Percentiles rank a stretch among this genome's conserved stretches.
Evolutionary conservation across 805 yeast genomes (phyloP).

Genomic region (Candida anglica): DNA sequence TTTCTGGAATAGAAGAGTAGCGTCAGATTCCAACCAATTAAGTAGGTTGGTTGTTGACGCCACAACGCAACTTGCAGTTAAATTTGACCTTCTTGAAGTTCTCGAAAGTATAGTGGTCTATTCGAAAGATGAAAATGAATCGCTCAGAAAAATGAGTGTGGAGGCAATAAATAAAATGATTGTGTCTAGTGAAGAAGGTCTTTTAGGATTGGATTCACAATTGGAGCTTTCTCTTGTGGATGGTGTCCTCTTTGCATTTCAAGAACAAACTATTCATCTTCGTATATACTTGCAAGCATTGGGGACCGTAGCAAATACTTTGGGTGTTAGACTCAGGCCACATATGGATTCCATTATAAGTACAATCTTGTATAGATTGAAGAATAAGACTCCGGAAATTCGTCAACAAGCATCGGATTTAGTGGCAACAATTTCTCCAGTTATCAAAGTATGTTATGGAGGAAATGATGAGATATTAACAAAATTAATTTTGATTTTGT

Average conservation of each 20-base stretch:
- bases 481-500: slow-evolving; percentile 70
- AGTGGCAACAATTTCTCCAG: slow-evolving; percentile 61
- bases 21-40: slow-evolving; percentile 55
- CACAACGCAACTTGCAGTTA: slow-evolving; percentile 60
- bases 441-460: slow-evolving; percentile 54
- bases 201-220: slow-evolving; percentile 55
- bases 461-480: slow-evolving; percentile 56
- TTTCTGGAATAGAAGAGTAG: slow-evolving; percentile 83
- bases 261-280: slow-evolving; percentile 63
- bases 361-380: slow-evolving; percentile 66
- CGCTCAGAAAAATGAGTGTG: slow-evolving; percentile 72
- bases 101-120: slow-evolving; percentile 53
- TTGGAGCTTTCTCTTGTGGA: slow-evolving; percentile 70
- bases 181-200: slow-evolving; percentile 24
- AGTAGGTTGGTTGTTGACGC: slow-evolving; percentile 66
- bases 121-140: slow-evolving; percentile 80
- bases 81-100: slow-evolving; percentile 60
- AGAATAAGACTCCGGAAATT: slow-evolving; percentile 64
- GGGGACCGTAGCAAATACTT: slow-evolving; percentile 55
- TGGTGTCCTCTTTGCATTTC: slow-evolving; percentile 76
- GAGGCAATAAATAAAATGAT: slow-evolving; percentile 63
- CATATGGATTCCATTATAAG: slow-evolving; percentile 71
- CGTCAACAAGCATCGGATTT: slow-evolving; percentile 85
- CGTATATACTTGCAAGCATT: slow-evolving; percentile 56
- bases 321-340: slow-evolving; percentile 64